phyloP scores from a whole-genome alignment of 495 filamentous ascomycete species.

The Sordaria brevicollis region DNA sequence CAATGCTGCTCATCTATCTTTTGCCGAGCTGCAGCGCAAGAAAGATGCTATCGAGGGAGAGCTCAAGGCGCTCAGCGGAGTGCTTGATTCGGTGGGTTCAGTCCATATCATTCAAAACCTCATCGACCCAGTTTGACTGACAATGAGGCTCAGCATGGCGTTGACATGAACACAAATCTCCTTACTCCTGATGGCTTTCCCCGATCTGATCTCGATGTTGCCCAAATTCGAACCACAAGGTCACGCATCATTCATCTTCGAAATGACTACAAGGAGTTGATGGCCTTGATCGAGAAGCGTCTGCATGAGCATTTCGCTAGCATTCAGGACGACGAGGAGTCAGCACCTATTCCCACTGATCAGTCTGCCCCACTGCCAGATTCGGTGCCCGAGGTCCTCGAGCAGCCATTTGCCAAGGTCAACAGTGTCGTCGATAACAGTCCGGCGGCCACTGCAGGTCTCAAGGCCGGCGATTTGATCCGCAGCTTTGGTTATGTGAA shows the following conservation, averaged over 20 bases:
- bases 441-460: slow-evolving; percentile 74
- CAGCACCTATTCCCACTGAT: neutral
- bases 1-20: slow-evolving; percentile 46
- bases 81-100: slow-evolving; percentile 71
- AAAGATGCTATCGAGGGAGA: slow-evolving; percentile 81
- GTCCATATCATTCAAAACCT: neutral
- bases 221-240: slow-evolving; percentile 87
- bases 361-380: slow-evolving; percentile 16
- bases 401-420: slow-evolving; percentile 78
- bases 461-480: slow-evolving; percentile 75
- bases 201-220: slow-evolving; percentile 85
- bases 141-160: slow-evolving; percentile 57
- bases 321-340: slow-evolving; percentile 27
- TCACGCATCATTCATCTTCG: slow-evolving; percentile 78
- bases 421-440: slow-evolving; percentile 71
- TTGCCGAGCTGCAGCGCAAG: slow-evolving; percentile 47
- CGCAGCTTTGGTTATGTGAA: slow-evolving; percentile 75
- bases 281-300: slow-evolving; percentile 68
- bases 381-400: slow-evolving; percentile 33
- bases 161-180: slow-evolving; percentile 82
- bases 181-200: slow-evolving; percentile 91
- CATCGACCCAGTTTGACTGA: slow-evolving; percentile 5
- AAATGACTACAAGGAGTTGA: slow-evolving; percentile 88
- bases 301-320: slow-evolving; percentile 70
- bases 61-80: slow-evolving; percentile 68